Conservation (phyloP, 2,329 filamentous ascomycete species). For the Fusarium chlamydosporum region DNA sequence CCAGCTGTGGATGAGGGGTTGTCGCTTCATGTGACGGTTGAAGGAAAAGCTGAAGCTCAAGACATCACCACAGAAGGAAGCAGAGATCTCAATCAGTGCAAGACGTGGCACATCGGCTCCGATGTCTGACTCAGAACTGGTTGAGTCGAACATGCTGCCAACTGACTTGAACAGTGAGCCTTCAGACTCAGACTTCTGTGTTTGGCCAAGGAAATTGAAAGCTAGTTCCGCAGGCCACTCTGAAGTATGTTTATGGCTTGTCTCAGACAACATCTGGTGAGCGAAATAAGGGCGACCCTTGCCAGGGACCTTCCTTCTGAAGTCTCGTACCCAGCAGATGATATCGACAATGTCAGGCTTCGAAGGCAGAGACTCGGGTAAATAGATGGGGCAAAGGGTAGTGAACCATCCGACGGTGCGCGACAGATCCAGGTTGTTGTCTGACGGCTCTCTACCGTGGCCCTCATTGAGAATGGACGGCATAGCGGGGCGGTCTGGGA, state of each 20-base stretch:
- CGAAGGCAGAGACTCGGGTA: conserved; percentile 32
- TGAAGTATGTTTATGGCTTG: not conserved
- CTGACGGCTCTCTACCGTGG: conserved; percentile 55
- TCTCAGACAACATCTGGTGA: not conserved
- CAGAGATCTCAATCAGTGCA: conserved; percentile 39
- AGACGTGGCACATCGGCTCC: conserved; percentile 30
- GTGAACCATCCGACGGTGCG: conserved; percentile 59
- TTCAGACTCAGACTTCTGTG: conserved; percentile 2
- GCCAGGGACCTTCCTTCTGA: conserved; percentile 37
- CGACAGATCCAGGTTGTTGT: conserved; percentile 50
- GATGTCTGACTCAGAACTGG: conserved; percentile 26
- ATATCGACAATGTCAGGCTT: conserved; percentile 35
- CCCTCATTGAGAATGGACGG: conserved; percentile 55
- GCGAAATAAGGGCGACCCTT: conserved; percentile 46
- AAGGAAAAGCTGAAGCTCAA: conserved; percentile 29
- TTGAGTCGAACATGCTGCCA: conserved; percentile 10
- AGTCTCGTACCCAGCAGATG: conserved; percentile 43
- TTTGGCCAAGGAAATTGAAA: conserved; percentile 45
- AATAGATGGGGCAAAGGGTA: conserved; percentile 42
- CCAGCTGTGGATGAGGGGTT: conserved; percentile 5
- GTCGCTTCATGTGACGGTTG: conserved; percentile 26
- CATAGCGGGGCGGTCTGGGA: conserved; percentile 45
- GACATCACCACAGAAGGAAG: not conserved
- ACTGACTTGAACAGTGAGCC: conserved; percentile 23
- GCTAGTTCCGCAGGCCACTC: conserved; percentile 34